These are phyloP conservation scores for Erythrophleum ivorense DNA, from an alignment of 331 rosid genomes.

Conservation along the genomic window DNA sequence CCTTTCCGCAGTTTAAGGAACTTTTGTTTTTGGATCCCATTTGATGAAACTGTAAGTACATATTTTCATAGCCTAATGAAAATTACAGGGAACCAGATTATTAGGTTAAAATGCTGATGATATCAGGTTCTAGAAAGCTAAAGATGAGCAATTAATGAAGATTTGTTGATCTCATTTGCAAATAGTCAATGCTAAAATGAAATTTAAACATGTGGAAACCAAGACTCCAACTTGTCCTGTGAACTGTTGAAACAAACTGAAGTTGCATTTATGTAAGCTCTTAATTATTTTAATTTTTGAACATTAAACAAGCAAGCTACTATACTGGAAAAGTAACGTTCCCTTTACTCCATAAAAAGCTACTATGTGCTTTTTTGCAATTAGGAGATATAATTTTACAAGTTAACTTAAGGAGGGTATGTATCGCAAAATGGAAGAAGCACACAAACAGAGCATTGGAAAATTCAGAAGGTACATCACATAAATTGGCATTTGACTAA, in stretches of 20 bases:
- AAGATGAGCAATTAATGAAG: conserved; percentile 2
- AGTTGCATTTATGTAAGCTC: neutral
- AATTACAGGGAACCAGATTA: conserved; percentile 23
- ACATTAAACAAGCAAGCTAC: conserved; percentile 24
- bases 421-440: conserved; percentile 9
- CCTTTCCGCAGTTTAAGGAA: neutral
- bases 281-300: conserved; percentile 5
- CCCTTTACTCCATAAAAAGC: neutral
- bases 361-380: neutral
- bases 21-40: neutral
- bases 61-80: conserved; percentile 26
- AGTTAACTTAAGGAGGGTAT: conserved; percentile 3
- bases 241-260: neutral
- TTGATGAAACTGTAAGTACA: conserved; percentile 3
- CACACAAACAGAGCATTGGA: neutral
- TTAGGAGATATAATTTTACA: neutral
- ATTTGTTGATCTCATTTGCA: neutral
- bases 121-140: conserved; percentile 29
- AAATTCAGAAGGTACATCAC: neutral
- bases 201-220: conserved; percentile 19
- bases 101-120: conserved; percentile 2
- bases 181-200: neutral
- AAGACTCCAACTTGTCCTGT: neutral
- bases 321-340: neutral
- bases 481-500: conserved; percentile 16